Evolutionary conservation across 106 monocot genomes (phyloP).

Genomic region (Chionographis japonica): DNA sequence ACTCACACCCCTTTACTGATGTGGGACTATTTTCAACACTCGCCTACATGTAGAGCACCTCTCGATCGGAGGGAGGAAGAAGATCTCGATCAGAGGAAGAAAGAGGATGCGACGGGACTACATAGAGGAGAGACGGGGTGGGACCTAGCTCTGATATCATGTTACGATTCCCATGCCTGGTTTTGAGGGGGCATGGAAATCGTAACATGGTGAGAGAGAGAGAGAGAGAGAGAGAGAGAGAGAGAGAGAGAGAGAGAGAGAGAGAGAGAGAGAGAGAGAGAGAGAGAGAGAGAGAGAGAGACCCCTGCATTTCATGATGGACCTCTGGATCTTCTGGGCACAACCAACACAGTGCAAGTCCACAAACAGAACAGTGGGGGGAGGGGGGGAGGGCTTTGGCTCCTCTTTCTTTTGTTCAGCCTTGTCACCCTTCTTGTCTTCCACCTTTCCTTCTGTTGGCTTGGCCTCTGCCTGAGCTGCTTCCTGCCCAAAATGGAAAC

Average conservation of each 20-base stretch:
- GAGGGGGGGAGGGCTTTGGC: slow-evolving; percentile 38
- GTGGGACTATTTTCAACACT: too few species aligned
- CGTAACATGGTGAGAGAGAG: neutral
- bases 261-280: neutral
- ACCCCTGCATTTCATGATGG: slow-evolving; percentile 61
- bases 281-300: slow-evolving; percentile 1
- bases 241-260: slow-evolving; percentile 12
- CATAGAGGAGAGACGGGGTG: too few species aligned
- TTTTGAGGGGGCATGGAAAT: too few species aligned
- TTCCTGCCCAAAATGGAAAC: slow-evolving; percentile 28
- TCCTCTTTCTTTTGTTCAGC: slow-evolving; percentile 44
- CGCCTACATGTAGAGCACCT: too few species aligned
- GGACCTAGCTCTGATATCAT: too few species aligned
- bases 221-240: neutral
- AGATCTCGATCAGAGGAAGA: too few species aligned
- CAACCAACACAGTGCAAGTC: slow-evolving; percentile 81
- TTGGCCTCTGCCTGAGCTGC: slow-evolving; percentile 36
- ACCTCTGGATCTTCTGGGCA: slow-evolving; percentile 53
- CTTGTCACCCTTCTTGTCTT: slow-evolving; percentile 31
- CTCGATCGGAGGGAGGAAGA: too few species aligned
- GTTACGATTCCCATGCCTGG: too few species aligned
- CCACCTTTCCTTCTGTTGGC: slow-evolving; percentile 19
- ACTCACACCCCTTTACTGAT: too few species aligned
- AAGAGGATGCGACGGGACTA: too few species aligned
- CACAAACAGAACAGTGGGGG: slow-evolving; percentile 44